phyloP scores from a whole-genome alignment of 495 filamentous ascomycete species.

The Cetradonia linearis region DNA sequence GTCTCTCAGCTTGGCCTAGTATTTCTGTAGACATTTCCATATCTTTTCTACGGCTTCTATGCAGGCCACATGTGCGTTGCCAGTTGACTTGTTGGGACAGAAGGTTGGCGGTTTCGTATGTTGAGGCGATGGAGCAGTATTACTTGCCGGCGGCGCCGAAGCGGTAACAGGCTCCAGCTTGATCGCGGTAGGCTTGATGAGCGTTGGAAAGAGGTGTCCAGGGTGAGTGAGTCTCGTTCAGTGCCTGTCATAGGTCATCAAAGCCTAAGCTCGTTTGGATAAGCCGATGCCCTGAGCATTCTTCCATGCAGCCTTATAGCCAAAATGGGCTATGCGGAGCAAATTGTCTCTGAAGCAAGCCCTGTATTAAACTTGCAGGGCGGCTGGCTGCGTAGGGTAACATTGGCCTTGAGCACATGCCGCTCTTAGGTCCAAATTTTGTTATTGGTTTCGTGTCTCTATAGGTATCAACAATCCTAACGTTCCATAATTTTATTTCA shows the following conservation, averaged over 20 bases:
- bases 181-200: not conserved
- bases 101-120: too few relatives aligned
- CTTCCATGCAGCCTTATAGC: not conserved
- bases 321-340: not conserved
- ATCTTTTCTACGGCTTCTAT: not conserved
- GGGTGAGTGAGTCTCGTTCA: not conserved
- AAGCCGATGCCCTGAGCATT: not conserved
- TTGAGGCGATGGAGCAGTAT: not conserved
- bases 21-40: not conserved
- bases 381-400: not conserved
- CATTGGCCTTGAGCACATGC: not conserved
- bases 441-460: not conserved
- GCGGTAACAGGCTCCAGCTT: not conserved
- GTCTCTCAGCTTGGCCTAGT: not conserved
- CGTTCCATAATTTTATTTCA: not conserved
- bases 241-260: not conserved
- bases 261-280: not conserved
- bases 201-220: not conserved
- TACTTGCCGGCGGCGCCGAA: not conserved
- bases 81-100: not conserved
- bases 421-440: not conserved
- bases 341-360: not conserved
- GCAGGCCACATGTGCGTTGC: not conserved
- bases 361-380: not conserved
- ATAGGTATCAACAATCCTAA: too few relatives aligned